phyloP scores from a whole-genome alignment of 257 asterid species.

The Eucommia ulmoides region DNA sequence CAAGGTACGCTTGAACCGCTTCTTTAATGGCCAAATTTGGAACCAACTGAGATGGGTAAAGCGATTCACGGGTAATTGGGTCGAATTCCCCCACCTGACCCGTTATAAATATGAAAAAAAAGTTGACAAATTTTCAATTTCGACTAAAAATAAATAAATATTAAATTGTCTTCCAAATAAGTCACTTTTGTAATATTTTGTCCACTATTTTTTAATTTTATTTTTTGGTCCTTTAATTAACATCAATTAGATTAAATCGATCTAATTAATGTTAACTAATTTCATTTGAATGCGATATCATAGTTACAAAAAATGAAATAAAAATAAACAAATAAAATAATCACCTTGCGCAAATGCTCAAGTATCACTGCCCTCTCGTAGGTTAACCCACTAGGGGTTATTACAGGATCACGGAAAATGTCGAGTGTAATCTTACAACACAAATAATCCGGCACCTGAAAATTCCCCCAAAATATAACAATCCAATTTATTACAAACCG shows the following conservation, averaged over 20 bases:
- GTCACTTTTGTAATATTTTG: no score
- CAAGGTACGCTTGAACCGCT: conserved; percentile 68
- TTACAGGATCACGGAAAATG: conserved; percentile 87
- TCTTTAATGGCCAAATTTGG: conserved; percentile 87
- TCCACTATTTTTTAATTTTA: no score
- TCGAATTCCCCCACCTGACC: conserved; percentile 76
- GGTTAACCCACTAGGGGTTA: conserved; percentile 86
- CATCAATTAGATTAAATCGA: no score
- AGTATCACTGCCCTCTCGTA: conserved; percentile 83
- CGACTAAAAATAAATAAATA: no score
- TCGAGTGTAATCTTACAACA: conserved; percentile 79
- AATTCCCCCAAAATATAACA: conserved; percentile 6
- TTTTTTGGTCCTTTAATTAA: no score
- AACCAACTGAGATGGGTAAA: conserved; percentile 49
- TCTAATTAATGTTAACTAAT: no score
- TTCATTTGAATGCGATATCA: no score
- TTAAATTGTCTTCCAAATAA: no score
- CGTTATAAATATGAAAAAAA: neutral
- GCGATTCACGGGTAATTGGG: conserved; percentile 66
- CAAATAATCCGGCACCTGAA: conserved; percentile 76
- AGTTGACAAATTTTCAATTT: neutral
- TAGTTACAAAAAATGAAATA: neutral
- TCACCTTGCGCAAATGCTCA: conserved; percentile 64
- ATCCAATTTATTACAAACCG: conserved; percentile 9
- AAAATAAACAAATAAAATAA: neutral